Evolutionary conservation across 116 monocot genomes (phyloP).

Genomic region (Posidonia oceanica): DNA sequence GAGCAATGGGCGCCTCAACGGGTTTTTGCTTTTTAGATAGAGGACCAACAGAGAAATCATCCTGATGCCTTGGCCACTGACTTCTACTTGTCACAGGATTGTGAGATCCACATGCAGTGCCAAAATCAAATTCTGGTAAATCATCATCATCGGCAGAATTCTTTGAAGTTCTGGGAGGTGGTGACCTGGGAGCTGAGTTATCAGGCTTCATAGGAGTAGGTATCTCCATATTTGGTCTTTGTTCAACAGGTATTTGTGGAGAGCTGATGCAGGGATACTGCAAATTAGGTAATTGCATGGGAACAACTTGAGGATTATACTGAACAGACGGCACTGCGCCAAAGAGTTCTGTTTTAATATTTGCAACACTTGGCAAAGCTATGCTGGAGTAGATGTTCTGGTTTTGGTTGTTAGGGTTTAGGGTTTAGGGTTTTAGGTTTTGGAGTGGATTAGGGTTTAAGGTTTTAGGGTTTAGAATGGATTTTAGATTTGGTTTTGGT

Average conservation of each 20-base stretch:
- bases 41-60: neutral
- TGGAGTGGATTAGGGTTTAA: too few relatives aligned
- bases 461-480: too few relatives aligned
- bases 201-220: neutral
- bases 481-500: too few relatives aligned
- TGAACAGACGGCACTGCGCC: neutral
- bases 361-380: neutral
- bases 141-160: constrained; percentile 33
- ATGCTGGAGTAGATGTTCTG: neutral
- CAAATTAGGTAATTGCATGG: constrained; percentile 9
- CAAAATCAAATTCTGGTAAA: constrained; percentile 77
- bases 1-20: constrained; percentile 2
- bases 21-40: constrained; percentile 6
- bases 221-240: neutral
- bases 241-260: constrained; percentile 1
- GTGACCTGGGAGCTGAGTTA: neutral
- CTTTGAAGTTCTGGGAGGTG: neutral
- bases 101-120: constrained; percentile 22
- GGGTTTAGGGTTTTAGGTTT: too few relatives aligned
- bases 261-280: neutral
- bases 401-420: too few relatives aligned
- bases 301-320: constrained; percentile 1
- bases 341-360: neutral
- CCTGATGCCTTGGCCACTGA: constrained; percentile 3
- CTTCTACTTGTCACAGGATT: neutral